Evolutionary conservation across 495 filamentous ascomycete genomes (phyloP).

Genomic region (Xylaria castorea): DNA sequence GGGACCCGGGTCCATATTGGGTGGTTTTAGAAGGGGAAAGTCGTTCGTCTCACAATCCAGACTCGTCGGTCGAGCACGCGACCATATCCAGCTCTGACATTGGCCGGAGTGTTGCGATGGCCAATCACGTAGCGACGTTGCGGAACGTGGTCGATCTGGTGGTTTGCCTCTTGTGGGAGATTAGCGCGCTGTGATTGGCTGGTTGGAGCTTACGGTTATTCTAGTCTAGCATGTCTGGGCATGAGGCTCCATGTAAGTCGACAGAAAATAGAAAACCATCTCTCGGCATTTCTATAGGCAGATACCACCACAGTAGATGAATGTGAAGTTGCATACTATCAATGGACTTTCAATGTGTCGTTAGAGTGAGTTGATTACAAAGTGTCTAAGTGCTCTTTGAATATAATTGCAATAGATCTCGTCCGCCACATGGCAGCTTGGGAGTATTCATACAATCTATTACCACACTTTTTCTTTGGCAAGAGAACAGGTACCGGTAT

Average conservation of each 20-base stretch:
- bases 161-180: conserved; percentile 25
- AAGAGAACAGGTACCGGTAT: too few species aligned
- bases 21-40: conserved; percentile 23
- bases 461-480: neutral
- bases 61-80: conserved; percentile 43
- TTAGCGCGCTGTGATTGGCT: conserved; percentile 16
- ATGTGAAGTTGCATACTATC: neutral
- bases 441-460: neutral
- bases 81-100: conserved; percentile 44
- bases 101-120: conserved; percentile 29
- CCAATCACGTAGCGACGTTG: conserved; percentile 33
- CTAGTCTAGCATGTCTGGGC: neutral
- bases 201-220: neutral
- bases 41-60: conserved; percentile 32
- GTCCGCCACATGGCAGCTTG: neutral
- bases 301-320: neutral
- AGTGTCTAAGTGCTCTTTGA: neutral
- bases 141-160: conserved; percentile 27
- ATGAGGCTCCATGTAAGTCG: neutral
- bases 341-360: neutral
- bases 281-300: neutral
- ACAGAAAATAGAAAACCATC: neutral
- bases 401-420: neutral
- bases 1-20: conserved; percentile 27
- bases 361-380: neutral